Percentiles rank a stretch among this genome's conserved stretches.
These are phyloP conservation scores for Sugiyamaella valdiviana DNA, from an alignment of 805 yeast species.

Conservation along the genomic window DNA sequence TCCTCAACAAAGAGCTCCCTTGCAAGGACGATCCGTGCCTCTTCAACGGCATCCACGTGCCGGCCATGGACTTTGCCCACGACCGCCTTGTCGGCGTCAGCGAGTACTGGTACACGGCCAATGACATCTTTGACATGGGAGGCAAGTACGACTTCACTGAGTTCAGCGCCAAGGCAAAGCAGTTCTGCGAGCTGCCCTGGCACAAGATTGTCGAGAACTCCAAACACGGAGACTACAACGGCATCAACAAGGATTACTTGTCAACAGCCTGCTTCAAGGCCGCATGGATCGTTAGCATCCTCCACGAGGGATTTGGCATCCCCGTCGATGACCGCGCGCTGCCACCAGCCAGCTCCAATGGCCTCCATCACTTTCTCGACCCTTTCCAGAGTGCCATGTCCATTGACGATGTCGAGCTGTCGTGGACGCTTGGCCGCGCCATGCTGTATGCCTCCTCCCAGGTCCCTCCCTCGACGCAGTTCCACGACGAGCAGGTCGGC, in stretches of 20 bases:
- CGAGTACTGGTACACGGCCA: slow-evolving; percentile 96
- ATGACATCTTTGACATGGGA: slow-evolving; percentile 81
- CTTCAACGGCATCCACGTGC: slow-evolving; percentile 94
- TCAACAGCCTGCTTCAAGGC: slow-evolving; percentile 88
- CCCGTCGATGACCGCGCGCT: slow-evolving; percentile 38
- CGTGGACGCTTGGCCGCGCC: slow-evolving; percentile 93
- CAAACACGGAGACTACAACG: slow-evolving; percentile 50
- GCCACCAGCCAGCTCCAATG: not conserved
- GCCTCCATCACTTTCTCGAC: slow-evolving; percentile 30
- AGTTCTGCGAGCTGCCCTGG: slow-evolving; percentile 80
- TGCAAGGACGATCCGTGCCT: slow-evolving; percentile 86
- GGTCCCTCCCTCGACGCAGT: slow-evolving; percentile 30
- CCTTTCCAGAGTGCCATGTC: slow-evolving; percentile 79
- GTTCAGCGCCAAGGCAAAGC: slow-evolving; percentile 59
- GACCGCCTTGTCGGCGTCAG: slow-evolving; percentile 90
- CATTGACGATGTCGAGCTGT: slow-evolving; percentile 74
- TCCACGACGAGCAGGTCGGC: slow-evolving; percentile 19
- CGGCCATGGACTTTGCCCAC: slow-evolving; percentile 67
- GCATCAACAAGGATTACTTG: slow-evolving; percentile 50
- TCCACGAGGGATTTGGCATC: slow-evolving; percentile 88
- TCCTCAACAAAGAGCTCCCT: slow-evolving; percentile 70
- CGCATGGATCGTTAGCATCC: slow-evolving; percentile 81
- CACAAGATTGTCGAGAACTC: slow-evolving; percentile 40
- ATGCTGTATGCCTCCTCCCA: slow-evolving; percentile 73
- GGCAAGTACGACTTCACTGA: slow-evolving; percentile 77